phyloP scores from a whole-genome alignment of 225 moss, liverwort and hornwort genomes.

The Climacium dendroides region DNA sequence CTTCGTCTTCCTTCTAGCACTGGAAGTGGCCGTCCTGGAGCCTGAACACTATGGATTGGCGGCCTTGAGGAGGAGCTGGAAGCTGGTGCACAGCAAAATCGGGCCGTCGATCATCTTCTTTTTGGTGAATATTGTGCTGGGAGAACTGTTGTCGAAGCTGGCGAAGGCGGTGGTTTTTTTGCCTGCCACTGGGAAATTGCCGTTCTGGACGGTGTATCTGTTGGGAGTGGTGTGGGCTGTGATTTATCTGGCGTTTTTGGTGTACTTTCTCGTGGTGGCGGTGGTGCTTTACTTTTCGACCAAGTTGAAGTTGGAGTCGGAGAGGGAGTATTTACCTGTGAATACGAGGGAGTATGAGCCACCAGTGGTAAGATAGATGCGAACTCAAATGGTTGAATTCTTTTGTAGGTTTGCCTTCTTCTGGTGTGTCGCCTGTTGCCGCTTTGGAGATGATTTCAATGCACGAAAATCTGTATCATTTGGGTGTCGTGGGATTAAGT shows the following conservation, averaged over 20 bases:
- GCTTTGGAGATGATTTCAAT: neutral
- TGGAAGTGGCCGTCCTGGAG: conserved; percentile 13
- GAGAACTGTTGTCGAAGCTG: neutral
- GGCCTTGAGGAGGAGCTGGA: conserved; percentile 7
- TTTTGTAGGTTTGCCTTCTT: neutral
- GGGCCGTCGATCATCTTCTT: neutral
- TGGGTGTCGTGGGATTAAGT: neutral
- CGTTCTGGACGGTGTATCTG: conserved; percentile 16
- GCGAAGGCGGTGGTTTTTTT: neutral
- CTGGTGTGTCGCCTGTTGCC: too few species aligned
- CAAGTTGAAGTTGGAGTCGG: neutral
- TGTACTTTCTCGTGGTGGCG: neutral
- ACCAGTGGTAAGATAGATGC: neutral
- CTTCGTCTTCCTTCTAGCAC: neutral
- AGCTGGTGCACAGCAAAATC: conserved; percentile 2
- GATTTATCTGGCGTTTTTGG: neutral
- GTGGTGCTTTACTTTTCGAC: conserved; percentile 25
- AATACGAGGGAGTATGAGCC: neutral
- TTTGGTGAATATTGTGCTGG: neutral
- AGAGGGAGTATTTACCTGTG: neutral
- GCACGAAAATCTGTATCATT: neutral
- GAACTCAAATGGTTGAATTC: neutral
- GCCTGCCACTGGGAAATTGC: neutral
- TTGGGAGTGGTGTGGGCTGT: neutral
- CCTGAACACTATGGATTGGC: neutral